Percentiles rank a stretch among this genome's conserved stretches.
phyloP scores from a whole-genome alignment of 2,329 filamentous ascomycete species.

The Scolecobasidium constrictum region DNA sequence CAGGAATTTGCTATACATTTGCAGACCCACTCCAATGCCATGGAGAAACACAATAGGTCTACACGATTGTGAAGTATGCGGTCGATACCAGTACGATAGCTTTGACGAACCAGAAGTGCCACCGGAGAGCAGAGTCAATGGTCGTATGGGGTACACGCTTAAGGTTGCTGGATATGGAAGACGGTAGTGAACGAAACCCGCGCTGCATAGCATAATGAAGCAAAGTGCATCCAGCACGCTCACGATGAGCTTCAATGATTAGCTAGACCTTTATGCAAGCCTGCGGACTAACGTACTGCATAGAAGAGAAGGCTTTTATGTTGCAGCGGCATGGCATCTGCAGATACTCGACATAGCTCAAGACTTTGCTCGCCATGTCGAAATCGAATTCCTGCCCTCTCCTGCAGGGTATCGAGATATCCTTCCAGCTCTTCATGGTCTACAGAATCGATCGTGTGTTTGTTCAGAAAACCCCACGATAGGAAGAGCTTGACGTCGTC shows the following conservation, averaged over 20 bases:
- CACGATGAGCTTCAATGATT: slow-evolving; percentile 39
- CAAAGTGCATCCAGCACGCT: slow-evolving; percentile 30
- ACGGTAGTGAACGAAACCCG: slow-evolving; percentile 44
- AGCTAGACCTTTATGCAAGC: slow-evolving; percentile 15
- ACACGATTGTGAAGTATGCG: slow-evolving; percentile 47
- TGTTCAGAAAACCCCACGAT: slow-evolving; percentile 56
- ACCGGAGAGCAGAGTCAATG: slow-evolving; percentile 36
- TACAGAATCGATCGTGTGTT: slow-evolving; percentile 26
- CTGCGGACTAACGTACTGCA: slow-evolving; percentile 31
- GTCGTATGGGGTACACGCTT: slow-evolving; percentile 48
- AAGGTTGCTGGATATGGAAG: slow-evolving; percentile 31
- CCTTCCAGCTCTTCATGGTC: slow-evolving; percentile 43
- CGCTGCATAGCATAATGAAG: slow-evolving; percentile 11
- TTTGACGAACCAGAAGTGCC: slow-evolving; percentile 37
- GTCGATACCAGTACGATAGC: slow-evolving; percentile 55
- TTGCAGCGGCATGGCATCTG: slow-evolving; percentile 52
- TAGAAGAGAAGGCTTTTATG: slow-evolving; percentile 57
- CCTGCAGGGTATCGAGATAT: slow-evolving; percentile 43
- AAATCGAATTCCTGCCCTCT: slow-evolving; percentile 39
- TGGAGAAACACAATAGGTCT: slow-evolving; percentile 58
- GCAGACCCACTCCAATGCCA: slow-evolving; percentile 58
- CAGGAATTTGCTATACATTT: slow-evolving; percentile 50
- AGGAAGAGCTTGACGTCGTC: slow-evolving; percentile 60
- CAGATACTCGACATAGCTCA: slow-evolving; percentile 48
- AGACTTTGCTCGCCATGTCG: slow-evolving; percentile 45